phyloP scores from a whole-genome alignment of 805 yeast species.

The Saturnispora ahearnii region DNA sequence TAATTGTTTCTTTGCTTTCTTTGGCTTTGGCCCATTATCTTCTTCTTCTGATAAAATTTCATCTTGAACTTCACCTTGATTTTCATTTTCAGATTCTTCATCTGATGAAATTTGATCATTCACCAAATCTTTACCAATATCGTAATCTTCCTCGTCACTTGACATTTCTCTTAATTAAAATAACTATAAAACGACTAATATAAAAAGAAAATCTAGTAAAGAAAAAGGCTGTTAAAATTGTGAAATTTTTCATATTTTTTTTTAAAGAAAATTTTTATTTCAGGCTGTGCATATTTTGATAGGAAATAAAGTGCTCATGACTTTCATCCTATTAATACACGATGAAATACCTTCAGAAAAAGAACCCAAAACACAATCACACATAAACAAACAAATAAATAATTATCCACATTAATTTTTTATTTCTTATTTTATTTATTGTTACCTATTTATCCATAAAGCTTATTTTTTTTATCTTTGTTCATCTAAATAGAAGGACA shows the following conservation, averaged over 20 bases:
- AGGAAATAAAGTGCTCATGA: not conserved
- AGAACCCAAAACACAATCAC: not conserved
- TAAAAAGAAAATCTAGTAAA: not conserved
- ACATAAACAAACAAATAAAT: not conserved
- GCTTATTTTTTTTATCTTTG: not conserved
- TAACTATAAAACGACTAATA: constrained; percentile 11
- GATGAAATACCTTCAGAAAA: not conserved
- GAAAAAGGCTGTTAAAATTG: not conserved
- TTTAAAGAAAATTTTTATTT: not conserved
- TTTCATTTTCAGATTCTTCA: constrained; percentile 11
- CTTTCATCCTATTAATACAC: not conserved
- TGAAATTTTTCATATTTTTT: not conserved
- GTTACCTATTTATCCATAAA: not conserved
- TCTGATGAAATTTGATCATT: constrained; percentile 25
- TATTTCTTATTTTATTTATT: not conserved
- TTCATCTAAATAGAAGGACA: not conserved
- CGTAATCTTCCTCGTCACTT: constrained; percentile 34
- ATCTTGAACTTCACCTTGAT: constrained; percentile 36
- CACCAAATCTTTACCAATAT: constrained; percentile 56
- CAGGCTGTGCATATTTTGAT: not conserved
- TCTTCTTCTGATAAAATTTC: constrained; percentile 46
- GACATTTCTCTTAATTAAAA: constrained; percentile 6
- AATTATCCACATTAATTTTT: not conserved
- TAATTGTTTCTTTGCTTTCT: constrained; percentile 6
- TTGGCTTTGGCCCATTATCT: constrained; percentile 17